Base-by-base conservation (phyloP, 495 filamentous ascomycete genomes). In the Hypomontagnella submonticulosa region DNA sequence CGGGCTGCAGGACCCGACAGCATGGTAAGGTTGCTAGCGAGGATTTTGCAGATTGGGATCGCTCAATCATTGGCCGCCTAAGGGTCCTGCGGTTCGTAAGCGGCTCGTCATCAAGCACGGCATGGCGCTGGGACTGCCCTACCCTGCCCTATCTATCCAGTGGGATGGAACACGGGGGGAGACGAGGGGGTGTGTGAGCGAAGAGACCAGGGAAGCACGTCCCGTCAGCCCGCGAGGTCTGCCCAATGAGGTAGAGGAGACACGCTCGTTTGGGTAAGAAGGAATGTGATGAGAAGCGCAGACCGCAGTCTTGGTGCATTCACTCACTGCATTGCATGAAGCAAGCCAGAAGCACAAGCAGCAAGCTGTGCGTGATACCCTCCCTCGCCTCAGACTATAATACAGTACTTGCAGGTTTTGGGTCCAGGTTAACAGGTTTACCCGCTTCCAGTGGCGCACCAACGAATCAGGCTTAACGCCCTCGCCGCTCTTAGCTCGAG, bases 1-100 rank as follows among this genome's bases (percentile, higher is more conserved):
- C 48, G 58, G 48, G 66, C 36, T 63, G 66, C 55, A 62, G 66
- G 66, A 63, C 66, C 66, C 66, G 66, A 69, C 66, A 56, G 66
- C 48, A 47, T 63, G 66, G 66, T 53, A 69, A 61, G 59, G 66
- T 36, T 46, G 23, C 20, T 36, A 18, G 12, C 46, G 46, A 46
- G 46, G 47, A 36, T 54, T 42, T 51, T 48, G 40, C 59, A 56
- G 59, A 49, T 36, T 58, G 42, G 57, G 42, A 57, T 23, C 16
- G 44, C 19, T 8, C n/a, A 27, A 18, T 47, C 49, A 69, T 69
- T 69, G 66, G 66, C 3, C 37, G 51, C 43, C 34, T 53, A 27
- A 27, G n/a, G 34, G 4, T 20, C 19, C 38, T 30, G 32, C 42
- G 12, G 57, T 56, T 63, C 66, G 66, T 63, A 56, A 60, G 50